Conservation (phyloP, 257 asterid species). For the Gynochthodes officinalis region DNA sequence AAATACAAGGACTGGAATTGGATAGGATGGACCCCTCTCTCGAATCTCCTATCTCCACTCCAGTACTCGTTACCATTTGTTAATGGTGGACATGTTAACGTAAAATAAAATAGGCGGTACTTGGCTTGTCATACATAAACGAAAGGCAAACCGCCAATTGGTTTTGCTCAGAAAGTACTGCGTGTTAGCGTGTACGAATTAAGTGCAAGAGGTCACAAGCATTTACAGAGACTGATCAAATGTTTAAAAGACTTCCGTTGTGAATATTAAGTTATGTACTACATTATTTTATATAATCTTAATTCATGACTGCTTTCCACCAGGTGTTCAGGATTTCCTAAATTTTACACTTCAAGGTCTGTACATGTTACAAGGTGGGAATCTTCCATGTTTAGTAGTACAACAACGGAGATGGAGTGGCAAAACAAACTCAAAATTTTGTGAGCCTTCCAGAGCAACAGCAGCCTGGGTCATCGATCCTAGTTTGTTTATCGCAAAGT, state of each 20-base stretch:
- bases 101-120: too few species aligned
- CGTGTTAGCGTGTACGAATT: too few species aligned
- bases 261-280: background rate
- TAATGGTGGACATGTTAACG: too few species aligned
- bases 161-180: too few species aligned
- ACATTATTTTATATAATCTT: background rate
- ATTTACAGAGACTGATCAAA: background rate
- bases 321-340: background rate
- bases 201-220: too few species aligned
- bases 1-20: background rate
- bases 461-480: background rate
- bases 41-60: background rate
- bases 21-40: conserved; percentile 9
- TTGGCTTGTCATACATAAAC: too few species aligned
- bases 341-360: conserved; percentile 23
- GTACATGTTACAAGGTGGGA: conserved; percentile 44
- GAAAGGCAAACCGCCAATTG: too few species aligned
- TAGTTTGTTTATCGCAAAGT: too few species aligned
- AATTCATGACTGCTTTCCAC: background rate
- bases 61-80: too few species aligned
- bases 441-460: background rate
- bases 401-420: conserved; percentile 13
- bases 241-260: background rate
- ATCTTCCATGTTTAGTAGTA: conserved; percentile 18
- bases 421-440: background rate